Conservation (phyloP, 179 eudicot species). For the Beta lomatogona region DNA sequence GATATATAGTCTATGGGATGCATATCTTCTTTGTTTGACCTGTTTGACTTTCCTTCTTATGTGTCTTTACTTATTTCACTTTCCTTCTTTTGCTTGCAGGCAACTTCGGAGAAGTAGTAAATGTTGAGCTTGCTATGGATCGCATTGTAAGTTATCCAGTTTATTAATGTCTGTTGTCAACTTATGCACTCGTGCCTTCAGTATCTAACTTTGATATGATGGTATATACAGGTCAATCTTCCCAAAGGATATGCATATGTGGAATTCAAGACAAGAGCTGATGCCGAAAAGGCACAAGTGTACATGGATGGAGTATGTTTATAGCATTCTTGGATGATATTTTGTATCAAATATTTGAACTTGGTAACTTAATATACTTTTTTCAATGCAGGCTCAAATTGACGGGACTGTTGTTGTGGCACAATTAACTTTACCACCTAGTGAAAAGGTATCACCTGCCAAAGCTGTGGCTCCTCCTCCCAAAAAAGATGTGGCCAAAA, state of each 20-base stretch:
- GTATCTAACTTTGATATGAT: constrained; percentile 11
- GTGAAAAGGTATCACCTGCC: constrained; percentile 62
- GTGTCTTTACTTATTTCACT: background rate
- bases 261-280: constrained; percentile 85
- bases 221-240: constrained; percentile 64
- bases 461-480: constrained; percentile 60
- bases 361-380: background rate
- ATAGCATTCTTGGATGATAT: background rate
- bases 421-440: constrained; percentile 71
- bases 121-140: constrained; percentile 77
- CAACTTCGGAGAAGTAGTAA: constrained; percentile 81
- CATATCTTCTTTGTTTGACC: background rate
- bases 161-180: constrained; percentile 10
- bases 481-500: constrained; percentile 59
- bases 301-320: constrained; percentile 86
- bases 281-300: constrained; percentile 87
- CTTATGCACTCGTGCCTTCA: background rate
- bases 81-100: constrained; percentile 49
- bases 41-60: background rate
- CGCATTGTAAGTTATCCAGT: constrained; percentile 53
- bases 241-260: constrained; percentile 93
- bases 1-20: background rate
- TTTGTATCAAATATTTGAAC: background rate
- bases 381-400: constrained; percentile 74
- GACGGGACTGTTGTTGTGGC: constrained; percentile 87